Evolutionary conservation across 192 early-diverging fungal species (phyloP).

Genomic region (Geranomyces variabilis): DNA sequence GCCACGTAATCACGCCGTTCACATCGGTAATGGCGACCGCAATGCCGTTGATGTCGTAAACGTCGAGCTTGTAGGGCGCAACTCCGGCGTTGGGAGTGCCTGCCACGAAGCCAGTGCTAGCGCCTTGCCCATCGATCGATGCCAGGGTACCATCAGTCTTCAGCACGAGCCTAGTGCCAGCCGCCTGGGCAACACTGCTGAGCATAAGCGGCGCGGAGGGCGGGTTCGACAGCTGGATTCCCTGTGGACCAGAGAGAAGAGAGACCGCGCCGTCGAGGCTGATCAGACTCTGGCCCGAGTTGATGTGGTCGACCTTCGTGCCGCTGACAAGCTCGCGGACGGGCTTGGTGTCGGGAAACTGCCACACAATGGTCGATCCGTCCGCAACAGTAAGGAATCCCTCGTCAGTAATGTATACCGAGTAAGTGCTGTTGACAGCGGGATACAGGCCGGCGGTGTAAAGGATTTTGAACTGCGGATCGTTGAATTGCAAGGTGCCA

Average conservation of each 20-base stretch:
- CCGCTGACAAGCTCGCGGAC: neutral
- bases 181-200: neutral
- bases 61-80: neutral
- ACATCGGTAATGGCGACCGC: neutral
- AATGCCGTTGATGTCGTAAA: neutral
- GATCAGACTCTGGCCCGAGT: neutral
- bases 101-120: neutral
- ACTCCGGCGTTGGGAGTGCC: neutral
- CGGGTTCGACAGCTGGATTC: too few relatives aligned
- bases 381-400: neutral
- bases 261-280: neutral
- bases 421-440: neutral
- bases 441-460: constrained; percentile 3
- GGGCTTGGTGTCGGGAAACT: neutral
- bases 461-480: neutral
- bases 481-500: neutral
- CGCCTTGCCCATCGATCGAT: neutral
- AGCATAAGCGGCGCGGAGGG: too few relatives aligned
- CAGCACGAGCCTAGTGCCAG: neutral
- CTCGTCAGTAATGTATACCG: neutral
- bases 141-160: neutral
- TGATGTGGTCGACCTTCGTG: neutral
- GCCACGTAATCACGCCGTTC: neutral
- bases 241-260: too few relatives aligned
- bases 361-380: neutral